Evolutionary conservation across 805 yeast species (phyloP).

Genomic region (Candida xyloterini): DNA sequence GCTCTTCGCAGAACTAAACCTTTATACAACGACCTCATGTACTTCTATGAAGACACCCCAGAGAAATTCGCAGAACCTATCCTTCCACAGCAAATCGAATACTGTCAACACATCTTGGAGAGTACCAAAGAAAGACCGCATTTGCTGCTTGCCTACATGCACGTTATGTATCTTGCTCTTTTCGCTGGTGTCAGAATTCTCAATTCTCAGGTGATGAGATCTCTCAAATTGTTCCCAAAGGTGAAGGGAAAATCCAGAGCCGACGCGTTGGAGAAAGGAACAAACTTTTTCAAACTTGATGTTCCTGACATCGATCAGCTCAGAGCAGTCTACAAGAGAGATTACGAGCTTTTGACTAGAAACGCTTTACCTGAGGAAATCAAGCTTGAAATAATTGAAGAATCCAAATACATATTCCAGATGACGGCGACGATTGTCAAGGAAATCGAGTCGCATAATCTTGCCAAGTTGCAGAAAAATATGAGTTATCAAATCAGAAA

Average conservation of each 20-base stretch:
- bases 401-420: constrained; percentile 61
- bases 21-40: constrained; percentile 59
- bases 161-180: constrained; percentile 78
- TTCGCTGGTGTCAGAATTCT: constrained; percentile 84
- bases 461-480: constrained; percentile 51
- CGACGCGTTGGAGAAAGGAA: constrained; percentile 59
- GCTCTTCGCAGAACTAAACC: constrained; percentile 61
- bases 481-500: constrained; percentile 52
- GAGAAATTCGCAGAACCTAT: constrained; percentile 57
- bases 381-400: constrained; percentile 66
- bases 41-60: constrained; percentile 56
- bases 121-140: constrained; percentile 63
- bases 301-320: constrained; percentile 60
- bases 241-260: constrained; percentile 62
- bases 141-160: constrained; percentile 73
- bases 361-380: constrained; percentile 65
- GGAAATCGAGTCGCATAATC: constrained; percentile 68
- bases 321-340: constrained; percentile 65
- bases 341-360: constrained; percentile 75
- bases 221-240: constrained; percentile 73
- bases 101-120: constrained; percentile 55
- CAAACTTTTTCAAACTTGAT: constrained; percentile 70
- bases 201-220: constrained; percentile 61
- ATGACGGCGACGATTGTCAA: constrained; percentile 58
- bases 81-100: constrained; percentile 58